Evolutionary conservation across 2,329 filamentous ascomycete species (phyloP), one percentile per base, ranked within the genome.

Genomic region (Teratosphaeria destructans): DNA sequence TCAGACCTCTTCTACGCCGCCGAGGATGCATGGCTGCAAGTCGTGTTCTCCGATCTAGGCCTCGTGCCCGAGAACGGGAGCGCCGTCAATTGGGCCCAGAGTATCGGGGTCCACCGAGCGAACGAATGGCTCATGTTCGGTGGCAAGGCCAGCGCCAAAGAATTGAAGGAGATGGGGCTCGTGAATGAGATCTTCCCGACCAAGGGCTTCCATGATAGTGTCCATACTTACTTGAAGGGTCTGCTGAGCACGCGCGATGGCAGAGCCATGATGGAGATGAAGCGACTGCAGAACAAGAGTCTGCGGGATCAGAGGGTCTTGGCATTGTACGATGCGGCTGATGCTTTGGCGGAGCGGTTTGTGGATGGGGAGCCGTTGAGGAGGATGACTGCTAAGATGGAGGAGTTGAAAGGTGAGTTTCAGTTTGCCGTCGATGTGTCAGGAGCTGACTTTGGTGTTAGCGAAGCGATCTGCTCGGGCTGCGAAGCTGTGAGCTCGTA

Each of bases 201-300:
- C 49, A 61, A 68, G 52, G 61, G 61, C 2, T 68, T 68, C 55
- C 67, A 68, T 35, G 65, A 59, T 14, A 60, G 59, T 52, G 66
- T 68, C 23, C 65, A 67, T 49, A 57, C 56, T 1, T 64, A 67
- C 55, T 52, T 68, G 29, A 64, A 61, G 59, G 65, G 63, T 2
- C 64, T 67, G 65, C 55, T 68, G 56, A 62, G 62, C 55, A 64
- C 67, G 57, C 55, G 65, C 26, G 64, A 63, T 55, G 67, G 67
- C 8, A 67, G 64, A 56, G 63, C 60, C 11, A 66, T 68, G 66
- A 67, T 68, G 62, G 65, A 68, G 58, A 67, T 68, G 66, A 68
- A 68, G 65, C 55, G 65, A 19, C 56, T 68, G 59, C 61, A 64
- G 61, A 68, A 68, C 54, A 61, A 60, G 57, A 53, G 43, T 10